Percentiles rank a stretch among this genome's conserved stretches.
These are phyloP conservation scores for Aeschynomene evenia DNA, from an alignment of 306 rosid species.

Conservation along the genomic window DNA sequence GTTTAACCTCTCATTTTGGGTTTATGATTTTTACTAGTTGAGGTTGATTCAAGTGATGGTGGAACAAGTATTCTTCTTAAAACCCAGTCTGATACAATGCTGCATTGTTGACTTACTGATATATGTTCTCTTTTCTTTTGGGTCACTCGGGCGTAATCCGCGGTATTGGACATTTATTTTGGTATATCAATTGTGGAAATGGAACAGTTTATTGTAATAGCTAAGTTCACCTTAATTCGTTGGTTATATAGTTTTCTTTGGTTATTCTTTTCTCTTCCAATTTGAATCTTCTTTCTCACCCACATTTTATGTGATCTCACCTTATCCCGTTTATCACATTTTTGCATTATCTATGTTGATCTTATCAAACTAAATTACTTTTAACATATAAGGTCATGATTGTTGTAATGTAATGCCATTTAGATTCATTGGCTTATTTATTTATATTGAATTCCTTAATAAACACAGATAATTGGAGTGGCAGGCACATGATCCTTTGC, in stretches of 20 bases:
- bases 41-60: slow-evolving; percentile 11
- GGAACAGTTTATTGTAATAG: slow-evolving; percentile 29
- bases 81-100: slow-evolving; percentile 25
- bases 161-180: slow-evolving; percentile 29
- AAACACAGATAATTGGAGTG: slow-evolving; percentile 21
- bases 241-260: slow-evolving; percentile 2
- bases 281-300: background rate
- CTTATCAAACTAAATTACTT: too few relatives aligned
- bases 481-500: slow-evolving; percentile 5
- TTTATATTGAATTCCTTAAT: background rate
- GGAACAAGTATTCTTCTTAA: background rate
- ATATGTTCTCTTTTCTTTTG: background rate
- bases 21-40: slow-evolving; percentile 26
- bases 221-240: slow-evolving; percentile 5
- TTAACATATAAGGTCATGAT: too few relatives aligned
- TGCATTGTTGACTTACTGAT: background rate
- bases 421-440: too few relatives aligned
- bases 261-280: background rate
- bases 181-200: slow-evolving; percentile 30
- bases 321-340: too few relatives aligned
- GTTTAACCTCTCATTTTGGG: slow-evolving; percentile 28
- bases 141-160: too few relatives aligned
- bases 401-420: too few relatives aligned
- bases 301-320: background rate
- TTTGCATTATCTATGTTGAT: too few relatives aligned